Conservation (phyloP, 192 early-diverging fungal genomes). For the Umbelopsis vinacea region DNA sequence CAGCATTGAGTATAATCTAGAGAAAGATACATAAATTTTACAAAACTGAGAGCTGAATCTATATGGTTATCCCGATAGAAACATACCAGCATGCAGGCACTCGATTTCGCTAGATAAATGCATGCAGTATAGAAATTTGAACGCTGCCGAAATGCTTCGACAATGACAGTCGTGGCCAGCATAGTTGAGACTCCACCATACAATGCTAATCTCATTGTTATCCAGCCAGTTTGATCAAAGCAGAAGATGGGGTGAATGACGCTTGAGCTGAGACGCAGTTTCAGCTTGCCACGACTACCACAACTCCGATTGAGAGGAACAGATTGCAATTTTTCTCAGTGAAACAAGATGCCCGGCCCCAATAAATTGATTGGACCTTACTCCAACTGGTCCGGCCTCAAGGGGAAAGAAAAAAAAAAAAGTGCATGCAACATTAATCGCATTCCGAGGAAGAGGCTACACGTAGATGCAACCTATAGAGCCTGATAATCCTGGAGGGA, state of each 20-base stretch:
- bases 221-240: constrained; percentile 6
- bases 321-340: constrained; percentile 19
- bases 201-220: constrained; percentile 56
- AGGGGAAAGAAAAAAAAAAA: constrained; percentile 8
- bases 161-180: constrained; percentile 66
- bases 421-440: constrained; percentile 9
- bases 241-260: background rate
- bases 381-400: background rate
- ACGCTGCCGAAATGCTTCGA: constrained; percentile 67
- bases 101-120: constrained; percentile 87
- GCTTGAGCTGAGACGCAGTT: background rate
- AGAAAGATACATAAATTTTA: no score
- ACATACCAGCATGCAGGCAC: constrained; percentile 83
- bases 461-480: constrained; percentile 20
- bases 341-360: background rate
- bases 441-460: constrained; percentile 20
- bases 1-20: constrained; percentile 82
- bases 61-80: background rate
- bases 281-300: constrained; percentile 8
- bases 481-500: constrained; percentile 2
- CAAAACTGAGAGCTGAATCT: no score
- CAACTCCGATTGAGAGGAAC: background rate
- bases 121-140: constrained; percentile 91
- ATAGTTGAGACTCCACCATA: constrained; percentile 72
- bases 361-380: background rate